Evolutionary conservation across 2,329 filamentous ascomycete species (phyloP).

Genomic region (Zymoseptoria tritici): DNA sequence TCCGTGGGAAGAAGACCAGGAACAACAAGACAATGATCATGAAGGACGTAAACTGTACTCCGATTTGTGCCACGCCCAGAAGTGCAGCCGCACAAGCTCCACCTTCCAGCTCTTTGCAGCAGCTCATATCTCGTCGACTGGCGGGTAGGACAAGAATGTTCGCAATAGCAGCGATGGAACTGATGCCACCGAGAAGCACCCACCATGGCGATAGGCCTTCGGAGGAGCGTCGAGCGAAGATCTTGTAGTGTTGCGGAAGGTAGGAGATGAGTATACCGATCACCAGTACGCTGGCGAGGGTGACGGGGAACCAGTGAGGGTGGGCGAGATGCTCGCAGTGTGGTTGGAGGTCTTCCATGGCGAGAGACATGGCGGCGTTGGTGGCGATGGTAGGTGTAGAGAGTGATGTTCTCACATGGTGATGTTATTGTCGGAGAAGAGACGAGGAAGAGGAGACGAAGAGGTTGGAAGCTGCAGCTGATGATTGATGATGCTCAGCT

Average conservation of each 20-base stretch:
- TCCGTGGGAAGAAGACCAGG: conserved; percentile 74
- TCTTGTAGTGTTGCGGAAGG: conserved; percentile 87
- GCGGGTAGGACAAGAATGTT: conserved; percentile 87
- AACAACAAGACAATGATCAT: conserved; percentile 87
- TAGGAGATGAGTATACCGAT: conserved; percentile 88
- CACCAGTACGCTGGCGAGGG: conserved; percentile 54
- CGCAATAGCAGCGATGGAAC: conserved; percentile 74
- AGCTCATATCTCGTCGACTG: conserved; percentile 74
- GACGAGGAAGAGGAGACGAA: background rate
- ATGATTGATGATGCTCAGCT: background rate
- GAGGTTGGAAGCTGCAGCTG: background rate
- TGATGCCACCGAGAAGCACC: conserved; percentile 85
- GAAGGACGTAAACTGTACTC: conserved; percentile 87
- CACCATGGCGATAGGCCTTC: conserved; percentile 96
- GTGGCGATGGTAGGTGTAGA: background rate
- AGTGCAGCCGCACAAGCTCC: conserved; percentile 80
- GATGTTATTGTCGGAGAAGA: background rate
- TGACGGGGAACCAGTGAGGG: conserved; percentile 22
- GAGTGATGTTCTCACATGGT: background rate
- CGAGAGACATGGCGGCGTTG: conserved; percentile 5
- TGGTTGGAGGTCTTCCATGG: conserved; percentile 1
- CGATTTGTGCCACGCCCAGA: conserved; percentile 84
- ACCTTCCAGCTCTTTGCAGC: conserved; percentile 72
- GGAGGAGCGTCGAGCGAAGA: conserved; percentile 75
- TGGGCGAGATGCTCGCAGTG: conserved; percentile 24